phyloP scores from a whole-genome alignment of 2,329 filamentous ascomycete species.

The Diplodia seriata region DNA sequence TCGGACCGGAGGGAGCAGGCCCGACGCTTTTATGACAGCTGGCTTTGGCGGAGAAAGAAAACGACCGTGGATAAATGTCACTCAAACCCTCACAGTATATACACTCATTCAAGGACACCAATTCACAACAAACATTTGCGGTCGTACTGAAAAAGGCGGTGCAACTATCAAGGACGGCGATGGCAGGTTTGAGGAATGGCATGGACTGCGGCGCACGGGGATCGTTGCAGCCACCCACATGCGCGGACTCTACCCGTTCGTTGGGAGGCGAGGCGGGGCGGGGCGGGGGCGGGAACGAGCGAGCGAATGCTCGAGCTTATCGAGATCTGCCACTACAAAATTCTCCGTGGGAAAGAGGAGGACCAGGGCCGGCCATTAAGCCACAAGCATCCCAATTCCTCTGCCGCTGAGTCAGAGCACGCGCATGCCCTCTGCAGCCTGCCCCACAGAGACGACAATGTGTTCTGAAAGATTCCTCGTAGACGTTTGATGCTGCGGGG shows the following conservation, averaged over 20 bases:
- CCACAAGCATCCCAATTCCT: background rate
- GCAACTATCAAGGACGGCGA: background rate
- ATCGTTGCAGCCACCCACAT: background rate
- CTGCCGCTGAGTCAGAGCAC: background rate
- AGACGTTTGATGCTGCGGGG: constrained; percentile 1
- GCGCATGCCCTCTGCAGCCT: background rate
- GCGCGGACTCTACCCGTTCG: background rate
- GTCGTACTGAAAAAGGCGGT: background rate
- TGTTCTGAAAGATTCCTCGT: constrained; percentile 2
- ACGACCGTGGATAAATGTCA: background rate
- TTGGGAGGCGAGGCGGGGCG: background rate
- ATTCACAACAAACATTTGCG: background rate
- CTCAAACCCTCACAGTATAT: background rate
- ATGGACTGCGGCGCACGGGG: background rate
- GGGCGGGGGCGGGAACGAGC: background rate
- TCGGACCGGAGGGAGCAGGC: background rate
- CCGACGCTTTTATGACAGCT: background rate
- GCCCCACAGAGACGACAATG: constrained; percentile 13
- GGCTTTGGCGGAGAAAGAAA: background rate
- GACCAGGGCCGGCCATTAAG: background rate
- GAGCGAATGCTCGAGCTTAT: background rate
- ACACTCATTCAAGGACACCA: background rate
- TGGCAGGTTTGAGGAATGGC: background rate
- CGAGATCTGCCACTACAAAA: background rate
- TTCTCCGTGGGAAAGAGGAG: no score